Evolutionary conservation across 164 flowering plant genomes (phyloP), one percentile per base, ranked within the genome.

Genomic region (Macadamia integrifolia): DNA sequence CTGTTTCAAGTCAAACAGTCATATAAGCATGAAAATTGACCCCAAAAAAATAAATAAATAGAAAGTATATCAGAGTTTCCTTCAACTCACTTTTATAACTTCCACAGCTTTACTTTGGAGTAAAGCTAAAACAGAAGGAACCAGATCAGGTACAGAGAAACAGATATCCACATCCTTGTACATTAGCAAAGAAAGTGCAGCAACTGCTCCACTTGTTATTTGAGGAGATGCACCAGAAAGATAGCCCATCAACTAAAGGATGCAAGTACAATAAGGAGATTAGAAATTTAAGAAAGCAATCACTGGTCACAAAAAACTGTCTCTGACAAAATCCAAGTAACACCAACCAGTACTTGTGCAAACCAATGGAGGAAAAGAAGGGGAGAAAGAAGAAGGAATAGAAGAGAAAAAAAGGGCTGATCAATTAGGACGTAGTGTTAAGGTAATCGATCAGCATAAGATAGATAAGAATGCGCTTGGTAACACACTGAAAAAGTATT

Each of bases 171-270:
- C 68, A 46, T 92, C 91, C 52, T 80, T 78, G 72, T 86, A 82
- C n/a, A 90, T 79, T 67, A 94, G 75, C 64, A 90, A 74, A 28
- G 99, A 94, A 46, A 94, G 82, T 29, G 89, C 98, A 75, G 99
- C 87, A 32, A 94, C 85, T 60, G 93, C 97, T 73, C 88, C 99
- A 76, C 97, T 94, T 74, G 75, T 90, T 68, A 90, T 84, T 29
- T 88, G 88, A 65, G 99, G 96, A 71, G 97, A 83, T 60, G 97
- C 77, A 61, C 89, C 93, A 75, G 97, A 89, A 64, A 94, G 90
- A 79, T 92, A 89, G 13, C 90, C 98, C 78, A 83, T 69, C 68
- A 94, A 84, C 98, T 94, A 84, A 68, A 9, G 74, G 67, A 23
- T 9, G 35, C 42, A 67, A 49, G 58, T 66, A 46, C 56, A 72